Evolutionary conservation across 495 filamentous ascomycete genomes (phyloP), one percentile per base, ranked within the genome.

Genomic region (Bacidia rubella): DNA sequence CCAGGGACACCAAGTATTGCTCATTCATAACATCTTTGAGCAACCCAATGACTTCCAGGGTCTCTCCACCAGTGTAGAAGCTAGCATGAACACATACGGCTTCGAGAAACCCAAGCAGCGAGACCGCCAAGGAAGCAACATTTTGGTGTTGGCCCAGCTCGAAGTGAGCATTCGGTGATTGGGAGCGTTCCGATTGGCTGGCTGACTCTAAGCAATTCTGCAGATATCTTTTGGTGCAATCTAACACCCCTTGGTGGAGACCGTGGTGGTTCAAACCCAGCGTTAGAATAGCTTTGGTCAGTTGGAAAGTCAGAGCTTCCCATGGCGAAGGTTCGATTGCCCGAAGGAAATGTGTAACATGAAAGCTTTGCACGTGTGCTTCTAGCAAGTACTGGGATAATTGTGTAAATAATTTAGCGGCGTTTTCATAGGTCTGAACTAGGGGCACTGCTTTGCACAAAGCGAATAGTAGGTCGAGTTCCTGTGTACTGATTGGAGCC

Each of bases 391-490:
- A 96, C 9, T 79, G 83, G 11, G 81, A 75, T 29, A 98, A 67
- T 60, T 90, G 88, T 2, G 69, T 66, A 17, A 80, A 73, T 29
- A 97, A 74, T 61, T 77, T 82, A 59, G 83, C 75, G 39, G 89
- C 87, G 63, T 80, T 82, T 50, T 86, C 77, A 4, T 69, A 59
- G 47, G 74, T 75, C 17, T 78, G 71, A 12, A 96, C 68, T 15
- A 79, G 70, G 17, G 86, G 81, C 9, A 88, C 85, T 23, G 92
- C 85, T 67, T 85, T 87, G 67, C 90, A 94, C 21, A 98, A 74
- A 26, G 90, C 87, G 19, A 97, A 68, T 23, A 97, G 73, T 38
- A 90, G 82, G 63, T 97, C 89, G 54, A 93, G 79, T 72, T 98
- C 92, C 50, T 85, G 80, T 47, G 87, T 21, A 63, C 21, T 35